Base-by-base conservation (phyloP, 306 rosid genomes). In the Rosa multiflora region DNA sequence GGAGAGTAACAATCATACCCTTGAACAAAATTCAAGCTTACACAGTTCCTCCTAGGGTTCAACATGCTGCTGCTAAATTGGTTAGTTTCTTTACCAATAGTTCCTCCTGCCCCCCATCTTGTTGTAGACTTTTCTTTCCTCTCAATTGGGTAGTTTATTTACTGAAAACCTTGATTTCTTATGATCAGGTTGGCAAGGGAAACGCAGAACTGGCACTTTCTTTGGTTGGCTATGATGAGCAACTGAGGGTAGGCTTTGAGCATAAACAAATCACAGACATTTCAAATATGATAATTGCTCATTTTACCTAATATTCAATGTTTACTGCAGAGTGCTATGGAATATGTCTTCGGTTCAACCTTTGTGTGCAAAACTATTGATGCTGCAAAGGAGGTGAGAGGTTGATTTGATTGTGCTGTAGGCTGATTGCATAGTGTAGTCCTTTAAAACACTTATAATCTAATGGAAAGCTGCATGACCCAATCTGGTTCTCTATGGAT, bases 1-100 rank as follows among this genome's bases (percentile, higher is more conserved):
- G 92, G 85, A 88, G 99, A 88, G 98, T 95, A 74, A 95, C 99
- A 77, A 92, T 95, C 80, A 90, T 95, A 86, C 99, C 99, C 74
- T 74, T 95, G 88, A 95, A 90, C 88, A 95, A 95, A 88, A 95
- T 95, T 85, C 93, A 91, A 79, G 15, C 96, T 32, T 10, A 85
- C 47, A 40, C 82, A 55, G 89, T 90, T 82, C 87, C 90, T 43
- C 71, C 83, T 5, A 82, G 89, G 83, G 81, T 85, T 86, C 91
- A 89, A 82, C 87, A 89, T 43, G 90, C 94, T 71, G 96, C 98
- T 63, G 83, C 35, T 78, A 86, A 84, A 80, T 81, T 88, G 97
- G 98, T 95, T 61, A 69, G 93, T 82, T 76, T 81, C 76, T 82
- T 75, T 70, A 78, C 55, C 51, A 26, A 53, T 73, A 76, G 39